Conservation (phyloP, 768 basidiomycete species). For the Tulasnella sp. region DNA sequence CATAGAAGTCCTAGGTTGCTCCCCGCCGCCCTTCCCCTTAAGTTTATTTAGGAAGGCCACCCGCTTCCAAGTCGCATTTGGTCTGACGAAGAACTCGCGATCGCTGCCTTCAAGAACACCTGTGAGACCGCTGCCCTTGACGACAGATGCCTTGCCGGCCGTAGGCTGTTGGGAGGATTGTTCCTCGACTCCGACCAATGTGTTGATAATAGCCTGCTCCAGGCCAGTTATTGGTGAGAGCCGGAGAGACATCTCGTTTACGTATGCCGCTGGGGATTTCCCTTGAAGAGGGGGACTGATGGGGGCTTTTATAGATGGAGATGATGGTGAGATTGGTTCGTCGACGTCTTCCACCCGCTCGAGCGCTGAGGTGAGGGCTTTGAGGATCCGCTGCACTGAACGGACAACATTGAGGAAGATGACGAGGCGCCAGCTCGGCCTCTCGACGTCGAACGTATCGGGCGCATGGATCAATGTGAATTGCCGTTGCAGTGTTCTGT, state of each 20-base stretch:
- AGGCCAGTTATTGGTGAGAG: conserved; percentile 61
- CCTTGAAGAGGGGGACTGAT: conserved; percentile 36
- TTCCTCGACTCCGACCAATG: conserved; percentile 60
- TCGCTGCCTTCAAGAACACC: conserved; percentile 18
- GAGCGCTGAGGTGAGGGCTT: conserved; percentile 34
- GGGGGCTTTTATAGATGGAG: background rate
- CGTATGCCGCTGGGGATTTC: conserved; percentile 41
- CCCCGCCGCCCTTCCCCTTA: conserved; percentile 22
- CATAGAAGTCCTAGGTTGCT: conserved; percentile 58
- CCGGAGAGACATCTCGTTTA: conserved; percentile 25
- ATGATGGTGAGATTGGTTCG: background rate
- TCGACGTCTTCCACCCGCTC: conserved; percentile 47
- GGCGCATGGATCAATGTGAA: conserved; percentile 56
- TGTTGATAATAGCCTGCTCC: conserved; percentile 55
- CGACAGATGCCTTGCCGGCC: conserved; percentile 17
- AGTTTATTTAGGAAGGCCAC: conserved; percentile 17
- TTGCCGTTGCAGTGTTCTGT: conserved; percentile 1
- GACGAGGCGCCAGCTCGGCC: conserved; percentile 78
- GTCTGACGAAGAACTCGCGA: conserved; percentile 21
- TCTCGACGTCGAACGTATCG: conserved; percentile 64
- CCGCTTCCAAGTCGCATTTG: conserved; percentile 37
- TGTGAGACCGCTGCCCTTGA: background rate
- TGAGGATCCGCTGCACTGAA: conserved; percentile 55
- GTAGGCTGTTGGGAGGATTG: conserved; percentile 39
- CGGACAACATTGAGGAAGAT: conserved; percentile 82